Base-by-base conservation (phyloP, 2,329 filamentous ascomycete genomes). In the Sporothrix protearum region DNA sequence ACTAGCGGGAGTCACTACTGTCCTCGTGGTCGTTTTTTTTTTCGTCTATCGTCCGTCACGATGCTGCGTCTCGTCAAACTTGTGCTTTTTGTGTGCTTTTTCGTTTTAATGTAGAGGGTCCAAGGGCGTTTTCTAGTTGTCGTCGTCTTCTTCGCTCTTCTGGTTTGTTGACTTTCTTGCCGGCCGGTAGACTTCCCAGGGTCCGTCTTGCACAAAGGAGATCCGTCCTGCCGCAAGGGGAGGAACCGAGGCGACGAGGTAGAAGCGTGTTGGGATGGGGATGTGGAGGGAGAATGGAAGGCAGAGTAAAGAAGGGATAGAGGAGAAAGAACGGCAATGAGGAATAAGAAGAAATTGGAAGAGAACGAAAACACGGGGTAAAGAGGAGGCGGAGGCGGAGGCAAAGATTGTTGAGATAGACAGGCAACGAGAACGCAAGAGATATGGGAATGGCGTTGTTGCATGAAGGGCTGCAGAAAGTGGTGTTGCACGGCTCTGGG, bases 11-110 rank as follows among this genome's bases (percentile, higher is more conserved):
- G 14, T 51, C 39, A 16, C 45, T 19, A 19, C 5, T 68, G 70
- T 68, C 63, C 70, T 66, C 70, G 70, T 71, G 70, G 70, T 53
- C 63, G 14, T 16, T 66, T 66, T 66, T 39, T 47, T 28, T 10
- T 53, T 3, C 10, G 14, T 30, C n/a, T 70, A 16, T n/a, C n/a
- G 57, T 28, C 22, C 28, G 67, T 25, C 36, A 28, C 39, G 22
- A 36, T 47, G 25, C n/a, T 53, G 28, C 19, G 42, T 63, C 12
- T 67, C 10, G 25, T 57, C 28, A 33, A 45, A 12, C 22, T 5
- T 68, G 39, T 25, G 2, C 6, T 49, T 39, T 30, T 53, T 12
- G 45, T 42, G 30, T 53, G 25, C n/a, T 47, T 30, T 66, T 16
- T 45, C 12, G 39, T 22, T 33, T 49, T 28, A 33, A 10, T n/a